Evolutionary conservation across 139 green algal genomes (phyloP), one percentile per base, ranked within the genome.

Genomic region (Chlamydomonas asymmetrica): DNA sequence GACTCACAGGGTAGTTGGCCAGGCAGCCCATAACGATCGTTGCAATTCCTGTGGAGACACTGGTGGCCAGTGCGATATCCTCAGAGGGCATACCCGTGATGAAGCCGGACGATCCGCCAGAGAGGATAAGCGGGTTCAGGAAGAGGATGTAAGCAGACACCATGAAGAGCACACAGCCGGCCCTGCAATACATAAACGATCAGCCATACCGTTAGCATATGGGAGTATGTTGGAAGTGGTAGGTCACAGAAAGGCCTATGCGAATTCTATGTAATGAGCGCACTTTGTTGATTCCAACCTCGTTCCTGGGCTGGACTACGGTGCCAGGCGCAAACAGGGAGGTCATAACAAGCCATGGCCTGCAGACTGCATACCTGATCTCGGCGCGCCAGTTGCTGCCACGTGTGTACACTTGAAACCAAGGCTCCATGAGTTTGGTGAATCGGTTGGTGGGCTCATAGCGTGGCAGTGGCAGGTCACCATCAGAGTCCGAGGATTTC

Each of bases 81-180:
- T 40, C 22, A 3, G 54, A 57, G 41, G 79, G 79, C 79, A 84
- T 84, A 50, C 79, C 79, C 2, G 79, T 84, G 65, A 63, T 64
- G 65, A 80, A 80, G 59, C 71, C 65, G 7, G 40, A 45, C 0
- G 57, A 61, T 23, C 27, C 27, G 27, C 69, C 69, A 41, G 69
- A 75, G 5, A 75, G 54, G 69, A 75, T 75, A 27, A 75, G 57
- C 22, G 70, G 70, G 57, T 76, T 76, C 16, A 72, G 71, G 67
- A 84, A 84, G 0, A 84, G 73, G 40, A 84, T 84, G 67, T 84
- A 84, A 6, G 79, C 79, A 1, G 49, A 72, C 5, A 48, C 66
- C 79, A 84, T 84, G 73, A 84, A 84, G 27, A 84, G 73, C 37
- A 80, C 73, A 38, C 59, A 74, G 27, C 79, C 79, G 48, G 79